These are phyloP conservation scores for Cyberlindnera meyerae DNA, from an alignment of 805 yeast genomes.

Conservation along the genomic window DNA sequence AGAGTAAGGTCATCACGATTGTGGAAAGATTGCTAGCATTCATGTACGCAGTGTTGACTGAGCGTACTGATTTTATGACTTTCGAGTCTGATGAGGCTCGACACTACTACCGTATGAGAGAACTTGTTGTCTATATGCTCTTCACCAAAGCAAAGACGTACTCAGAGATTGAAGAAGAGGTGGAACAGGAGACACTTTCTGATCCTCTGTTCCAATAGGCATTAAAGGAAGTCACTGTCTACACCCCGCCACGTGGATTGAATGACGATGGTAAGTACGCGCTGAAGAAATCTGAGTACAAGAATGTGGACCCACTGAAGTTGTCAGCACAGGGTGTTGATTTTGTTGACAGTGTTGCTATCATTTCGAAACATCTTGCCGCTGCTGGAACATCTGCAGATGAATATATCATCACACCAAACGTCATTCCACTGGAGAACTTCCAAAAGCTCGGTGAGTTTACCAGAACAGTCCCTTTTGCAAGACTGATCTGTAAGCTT, in stretches of 20 bases:
- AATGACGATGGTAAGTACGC: slow-evolving; percentile 64
- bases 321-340: slow-evolving; percentile 41
- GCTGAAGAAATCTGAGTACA: slow-evolving; percentile 42
- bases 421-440: slow-evolving; percentile 24
- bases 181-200: slow-evolving; percentile 35
- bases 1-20: slow-evolving; percentile 48
- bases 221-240: slow-evolving; percentile 55
- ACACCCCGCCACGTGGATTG: slow-evolving; percentile 60
- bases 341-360: slow-evolving; percentile 46
- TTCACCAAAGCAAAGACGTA: slow-evolving; percentile 51
- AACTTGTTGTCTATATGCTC: slow-evolving; percentile 44
- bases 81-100: slow-evolving; percentile 29
- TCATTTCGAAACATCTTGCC: slow-evolving; percentile 41
- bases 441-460: slow-evolving; percentile 45
- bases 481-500: slow-evolving; percentile 53
- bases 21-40: slow-evolving; percentile 77
- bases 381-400: slow-evolving; percentile 15
- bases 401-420: slow-evolving; percentile 48
- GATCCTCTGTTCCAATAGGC: slow-evolving; percentile 52
- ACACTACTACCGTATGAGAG: slow-evolving; percentile 29
- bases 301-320: slow-evolving; percentile 55
- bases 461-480: slow-evolving; percentile 47
- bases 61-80: slow-evolving; percentile 56
- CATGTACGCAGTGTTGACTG: slow-evolving; percentile 64
- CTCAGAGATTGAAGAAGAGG: slow-evolving; percentile 40